Conservation (phyloP, 805 yeast species). For the Metschnikowia corniflorae region DNA sequence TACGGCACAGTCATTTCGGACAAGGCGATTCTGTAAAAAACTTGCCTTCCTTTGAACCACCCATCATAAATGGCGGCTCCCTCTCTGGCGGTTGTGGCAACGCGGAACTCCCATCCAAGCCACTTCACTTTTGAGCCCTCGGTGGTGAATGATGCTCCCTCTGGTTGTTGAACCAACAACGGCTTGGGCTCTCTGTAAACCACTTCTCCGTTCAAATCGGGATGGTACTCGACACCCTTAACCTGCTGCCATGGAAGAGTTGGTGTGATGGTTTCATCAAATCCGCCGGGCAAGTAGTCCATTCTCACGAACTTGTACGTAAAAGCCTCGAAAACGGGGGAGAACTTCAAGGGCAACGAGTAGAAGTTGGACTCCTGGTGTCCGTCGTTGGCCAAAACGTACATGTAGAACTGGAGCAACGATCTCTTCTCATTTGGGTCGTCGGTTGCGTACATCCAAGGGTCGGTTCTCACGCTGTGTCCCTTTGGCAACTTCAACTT, state of each 20-base stretch:
- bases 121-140: constrained; percentile 61
- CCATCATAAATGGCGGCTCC: constrained; percentile 75
- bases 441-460: constrained; percentile 87
- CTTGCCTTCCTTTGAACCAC: constrained; percentile 70
- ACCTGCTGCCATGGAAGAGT: constrained; percentile 62
- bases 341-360: constrained; percentile 67
- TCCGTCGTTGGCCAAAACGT: constrained; percentile 57
- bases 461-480: constrained; percentile 59
- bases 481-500: constrained; percentile 61
- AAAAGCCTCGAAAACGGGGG: constrained; percentile 66
- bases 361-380: constrained; percentile 74
- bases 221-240: constrained; percentile 66
- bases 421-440: constrained; percentile 56
- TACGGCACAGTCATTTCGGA: constrained; percentile 88
- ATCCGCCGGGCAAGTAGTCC: constrained; percentile 71
- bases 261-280: constrained; percentile 56
- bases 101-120: constrained; percentile 85
- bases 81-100: constrained; percentile 67
- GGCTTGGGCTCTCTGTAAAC: constrained; percentile 61
- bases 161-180: constrained; percentile 66
- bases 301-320: constrained; percentile 62
- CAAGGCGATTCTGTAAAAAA: constrained; percentile 67
- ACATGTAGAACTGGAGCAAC: constrained; percentile 73
- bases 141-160: constrained; percentile 68
- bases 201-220: constrained; percentile 58